Evolutionary conservation across 495 filamentous ascomycete genomes (phyloP).

Genomic region (Lasiosphaeriaceae sp.): DNA sequence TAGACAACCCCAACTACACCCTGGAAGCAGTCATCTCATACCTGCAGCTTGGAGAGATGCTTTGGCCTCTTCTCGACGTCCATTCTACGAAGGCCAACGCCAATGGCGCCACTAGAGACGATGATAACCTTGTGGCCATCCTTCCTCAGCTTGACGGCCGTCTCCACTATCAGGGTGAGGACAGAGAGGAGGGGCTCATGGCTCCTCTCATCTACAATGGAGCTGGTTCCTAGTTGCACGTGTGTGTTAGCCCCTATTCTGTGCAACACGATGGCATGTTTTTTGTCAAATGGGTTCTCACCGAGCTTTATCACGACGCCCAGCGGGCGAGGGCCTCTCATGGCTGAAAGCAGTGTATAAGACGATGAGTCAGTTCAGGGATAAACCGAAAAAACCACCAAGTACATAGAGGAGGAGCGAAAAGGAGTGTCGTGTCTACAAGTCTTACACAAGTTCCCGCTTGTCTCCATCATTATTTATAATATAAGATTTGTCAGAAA

Average conservation of each 20-base stretch:
- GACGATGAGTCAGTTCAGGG: neutral
- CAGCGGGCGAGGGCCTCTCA: slow-evolving; percentile 52
- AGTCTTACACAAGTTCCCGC: slow-evolving; percentile 20
- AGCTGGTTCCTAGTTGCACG: slow-evolving; percentile 73
- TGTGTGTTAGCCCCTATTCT: neutral
- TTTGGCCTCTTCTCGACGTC: slow-evolving; percentile 86
- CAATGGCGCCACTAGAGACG: slow-evolving; percentile 95
- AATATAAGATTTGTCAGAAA: neutral
- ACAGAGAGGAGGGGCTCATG: slow-evolving; percentile 94
- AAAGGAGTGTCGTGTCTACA: neutral
- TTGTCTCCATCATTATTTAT: slow-evolving; percentile 22
- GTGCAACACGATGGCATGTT: neutral
- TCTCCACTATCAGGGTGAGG: slow-evolving; percentile 86
- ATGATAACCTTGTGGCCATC: slow-evolving; percentile 93
- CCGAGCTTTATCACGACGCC: slow-evolving; percentile 94
- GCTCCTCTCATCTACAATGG: slow-evolving; percentile 95
- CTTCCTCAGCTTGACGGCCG: slow-evolving; percentile 74
- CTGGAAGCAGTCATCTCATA: slow-evolving; percentile 20
- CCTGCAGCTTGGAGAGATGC: slow-evolving; percentile 79
- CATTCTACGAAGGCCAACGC: slow-evolving; percentile 85
- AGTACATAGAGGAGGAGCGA: neutral
- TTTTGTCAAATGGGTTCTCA: slow-evolving; percentile 40
- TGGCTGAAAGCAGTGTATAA: slow-evolving; percentile 27
- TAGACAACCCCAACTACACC: neutral
- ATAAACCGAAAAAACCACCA: neutral